phyloP scores from a whole-genome alignment of 192 early-diverging fungal genomes.

The Podila epicladia region DNA sequence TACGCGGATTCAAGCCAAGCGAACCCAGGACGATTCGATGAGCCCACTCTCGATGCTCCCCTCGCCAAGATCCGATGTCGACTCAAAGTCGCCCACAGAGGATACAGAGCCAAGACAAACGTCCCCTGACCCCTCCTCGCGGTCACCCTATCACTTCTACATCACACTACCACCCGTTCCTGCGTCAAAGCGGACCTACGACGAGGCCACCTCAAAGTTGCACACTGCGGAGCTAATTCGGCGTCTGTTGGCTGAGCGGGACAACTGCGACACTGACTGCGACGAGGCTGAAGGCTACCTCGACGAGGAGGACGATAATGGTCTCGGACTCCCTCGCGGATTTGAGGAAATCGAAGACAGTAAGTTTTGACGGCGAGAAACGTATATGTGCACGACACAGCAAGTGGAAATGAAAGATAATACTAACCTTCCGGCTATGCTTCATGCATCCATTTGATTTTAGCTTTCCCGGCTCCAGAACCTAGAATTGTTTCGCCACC shows the following conservation, averaged over 20 bases:
- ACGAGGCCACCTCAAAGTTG: conserved; percentile 37
- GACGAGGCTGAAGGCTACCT: conserved; percentile 23
- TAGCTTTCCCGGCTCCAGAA: conserved; percentile 45
- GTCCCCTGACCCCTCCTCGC: not conserved
- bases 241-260: conserved; percentile 24
- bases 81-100: conserved; percentile 1
- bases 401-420: no score
- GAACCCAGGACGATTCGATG: conserved; percentile 27
- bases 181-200: conserved; percentile 35
- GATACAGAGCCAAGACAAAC: not conserved
- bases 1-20: conserved; percentile 11
- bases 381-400: no score
- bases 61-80: conserved; percentile 30
- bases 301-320: conserved; percentile 9
- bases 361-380: conserved; percentile 4
- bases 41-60: conserved; percentile 44
- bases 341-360: conserved; percentile 51
- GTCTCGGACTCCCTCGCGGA: conserved; percentile 32
- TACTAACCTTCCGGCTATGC: not conserved
- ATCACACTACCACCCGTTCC: conserved; percentile 29
- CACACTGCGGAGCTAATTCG: conserved; percentile 47
- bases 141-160: conserved; percentile 16
- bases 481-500: conserved; percentile 24
- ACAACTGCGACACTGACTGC: conserved; percentile 16
- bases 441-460: not conserved